These are phyloP conservation scores for Edaphochlamys debaryana DNA, from an alignment of 139 green algal species.

Conservation along the genomic window DNA sequence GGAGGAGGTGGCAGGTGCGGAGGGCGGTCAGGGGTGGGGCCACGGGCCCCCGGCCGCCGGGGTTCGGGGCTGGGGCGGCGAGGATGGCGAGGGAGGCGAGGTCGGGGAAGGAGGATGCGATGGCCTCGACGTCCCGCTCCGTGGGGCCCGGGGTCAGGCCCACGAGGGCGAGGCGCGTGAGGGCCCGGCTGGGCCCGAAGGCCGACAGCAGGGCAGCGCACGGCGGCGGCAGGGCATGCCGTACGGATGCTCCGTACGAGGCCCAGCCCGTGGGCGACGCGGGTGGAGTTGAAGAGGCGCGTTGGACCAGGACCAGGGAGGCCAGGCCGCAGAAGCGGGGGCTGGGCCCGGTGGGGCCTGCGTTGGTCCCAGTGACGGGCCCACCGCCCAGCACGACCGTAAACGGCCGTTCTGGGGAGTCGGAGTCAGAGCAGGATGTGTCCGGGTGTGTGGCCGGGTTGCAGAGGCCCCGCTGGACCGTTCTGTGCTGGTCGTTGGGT, in stretches of 20 bases:
- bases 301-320: too few relatives aligned
- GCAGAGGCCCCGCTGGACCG: background rate
- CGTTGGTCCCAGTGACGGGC: too few relatives aligned
- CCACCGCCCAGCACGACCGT: too few relatives aligned
- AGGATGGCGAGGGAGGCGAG: constrained; percentile 10
- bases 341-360: too few relatives aligned
- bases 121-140: background rate
- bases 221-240: background rate
- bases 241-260: too few relatives aligned
- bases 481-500: background rate
- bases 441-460: too few relatives aligned
- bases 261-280: too few relatives aligned
- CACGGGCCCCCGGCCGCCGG: background rate
- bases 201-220: background rate
- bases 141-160: background rate
- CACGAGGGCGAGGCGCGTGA: constrained; percentile 10
- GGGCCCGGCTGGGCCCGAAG: background rate
- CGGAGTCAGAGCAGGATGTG: too few relatives aligned
- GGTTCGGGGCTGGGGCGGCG: background rate
- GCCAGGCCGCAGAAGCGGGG: too few relatives aligned
- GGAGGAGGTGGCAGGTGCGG: background rate
- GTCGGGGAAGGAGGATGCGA: background rate
- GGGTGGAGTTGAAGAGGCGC: too few relatives aligned
- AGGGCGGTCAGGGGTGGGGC: constrained; percentile 7
- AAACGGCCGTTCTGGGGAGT: too few relatives aligned